A percentile compares a stretch with the other conserved stretches of the same genome.
Conservation (phyloP, 1,284 basidiomycete genomes). For the Boletellus deceptivus region DNA sequence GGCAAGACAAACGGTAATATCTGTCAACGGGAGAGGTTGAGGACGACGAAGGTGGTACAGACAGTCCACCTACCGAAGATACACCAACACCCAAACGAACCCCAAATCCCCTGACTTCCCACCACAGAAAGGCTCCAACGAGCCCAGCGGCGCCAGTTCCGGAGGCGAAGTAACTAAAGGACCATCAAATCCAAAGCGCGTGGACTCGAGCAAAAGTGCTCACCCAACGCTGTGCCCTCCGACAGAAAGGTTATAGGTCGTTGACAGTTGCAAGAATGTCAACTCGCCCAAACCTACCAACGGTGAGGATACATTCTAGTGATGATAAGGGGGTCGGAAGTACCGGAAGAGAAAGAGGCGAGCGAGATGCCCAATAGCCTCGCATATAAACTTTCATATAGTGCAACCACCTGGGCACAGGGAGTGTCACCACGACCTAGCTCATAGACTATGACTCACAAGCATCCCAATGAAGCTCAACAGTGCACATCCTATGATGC, state of each 20-base stretch:
- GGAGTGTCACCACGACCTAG: neutral
- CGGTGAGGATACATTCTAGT: conserved; percentile 6
- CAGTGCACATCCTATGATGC: conserved; percentile 74
- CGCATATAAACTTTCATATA: conserved; percentile 66
- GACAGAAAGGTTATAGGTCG: conserved; percentile 71
- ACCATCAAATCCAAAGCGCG: neutral
- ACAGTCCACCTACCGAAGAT: conserved; percentile 56
- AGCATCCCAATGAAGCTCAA: conserved; percentile 82
- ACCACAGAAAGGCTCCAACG: conserved; percentile 92
- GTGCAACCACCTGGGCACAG: conserved; percentile 69
- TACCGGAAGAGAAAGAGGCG: conserved; percentile 89
- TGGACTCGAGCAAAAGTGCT: conserved; percentile 13
- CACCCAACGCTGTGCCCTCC: conserved; percentile 73
- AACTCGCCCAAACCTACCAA: conserved; percentile 82
- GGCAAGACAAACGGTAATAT: conserved; percentile 77
- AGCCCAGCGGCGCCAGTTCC: conserved; percentile 95
- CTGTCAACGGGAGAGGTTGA: conserved; percentile 38
- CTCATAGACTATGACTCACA: conserved; percentile 42
- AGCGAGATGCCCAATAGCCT: conserved; percentile 85
- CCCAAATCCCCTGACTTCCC: conserved; percentile 85
- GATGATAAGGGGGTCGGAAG: conserved; percentile 1
- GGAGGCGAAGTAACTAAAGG: conserved; percentile 75
- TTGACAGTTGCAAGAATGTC: conserved; percentile 92
- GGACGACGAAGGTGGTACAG: neutral
- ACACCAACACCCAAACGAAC: conserved; percentile 82